These are phyloP conservation scores for Perkinsus olseni DNA, from an alignment of 169 alveolate species.

Conservation along the genomic window DNA sequence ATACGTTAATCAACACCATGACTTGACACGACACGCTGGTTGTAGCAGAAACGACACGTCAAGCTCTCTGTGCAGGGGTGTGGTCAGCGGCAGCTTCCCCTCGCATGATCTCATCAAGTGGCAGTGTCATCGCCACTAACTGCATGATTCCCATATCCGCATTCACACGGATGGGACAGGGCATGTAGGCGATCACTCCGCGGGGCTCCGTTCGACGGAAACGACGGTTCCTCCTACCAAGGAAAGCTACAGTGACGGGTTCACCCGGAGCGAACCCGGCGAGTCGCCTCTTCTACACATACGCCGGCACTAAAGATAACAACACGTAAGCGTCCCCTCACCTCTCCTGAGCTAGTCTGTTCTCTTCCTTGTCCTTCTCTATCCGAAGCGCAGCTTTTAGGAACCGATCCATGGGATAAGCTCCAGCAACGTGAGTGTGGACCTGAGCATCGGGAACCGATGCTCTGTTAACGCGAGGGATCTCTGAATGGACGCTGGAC, in stretches of 20 bases:
- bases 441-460: not conserved
- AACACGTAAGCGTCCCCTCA: not conserved
- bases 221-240: not conserved
- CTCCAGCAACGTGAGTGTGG: not conserved
- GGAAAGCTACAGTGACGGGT: not conserved
- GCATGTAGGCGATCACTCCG: not conserved
- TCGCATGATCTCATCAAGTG: not conserved
- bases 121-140: not conserved
- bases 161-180: not conserved
- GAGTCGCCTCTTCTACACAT: no score
- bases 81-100: not conserved
- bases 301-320: no score
- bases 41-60: no score
- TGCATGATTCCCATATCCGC: not conserved
- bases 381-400: not conserved
- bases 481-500: no score
- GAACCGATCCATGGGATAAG: not conserved
- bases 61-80: no score
- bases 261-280: no score
- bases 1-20: no score
- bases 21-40: no score
- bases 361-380: not conserved
- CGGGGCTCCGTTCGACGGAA: not conserved
- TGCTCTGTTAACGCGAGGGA: no score
- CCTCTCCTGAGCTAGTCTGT: not conserved